Conservation (phyloP, 257 asterid species). For the Solanum lycopersicoides region DNA sequence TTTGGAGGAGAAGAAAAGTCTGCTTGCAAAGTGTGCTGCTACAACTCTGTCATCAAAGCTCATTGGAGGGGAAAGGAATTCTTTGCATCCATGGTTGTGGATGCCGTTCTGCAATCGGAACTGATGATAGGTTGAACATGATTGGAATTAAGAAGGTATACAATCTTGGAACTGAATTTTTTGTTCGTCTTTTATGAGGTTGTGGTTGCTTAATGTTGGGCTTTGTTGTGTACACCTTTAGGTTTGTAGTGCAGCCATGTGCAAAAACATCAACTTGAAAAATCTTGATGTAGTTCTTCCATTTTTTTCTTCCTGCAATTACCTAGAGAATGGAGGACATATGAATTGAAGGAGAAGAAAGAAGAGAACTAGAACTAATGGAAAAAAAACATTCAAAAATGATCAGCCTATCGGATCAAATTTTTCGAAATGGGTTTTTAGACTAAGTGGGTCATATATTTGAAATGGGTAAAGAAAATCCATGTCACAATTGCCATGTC, state of each 20-base stretch:
- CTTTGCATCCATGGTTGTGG: slow-evolving; percentile 92
- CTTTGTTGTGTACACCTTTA: neutral
- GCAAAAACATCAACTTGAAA: no score
- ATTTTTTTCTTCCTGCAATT: no score
- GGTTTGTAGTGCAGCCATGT: neutral
- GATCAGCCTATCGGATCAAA: no score
- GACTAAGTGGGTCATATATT: no score
- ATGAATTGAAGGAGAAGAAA: no score
- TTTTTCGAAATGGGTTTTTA: no score
- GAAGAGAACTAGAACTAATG: no score
- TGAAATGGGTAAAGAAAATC: no score
- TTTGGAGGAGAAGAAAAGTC: slow-evolving; percentile 50
- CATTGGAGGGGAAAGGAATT: slow-evolving; percentile 98
- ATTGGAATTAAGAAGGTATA: slow-evolving; percentile 91
- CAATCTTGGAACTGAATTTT: neutral
- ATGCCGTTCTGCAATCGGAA: slow-evolving; percentile 81
- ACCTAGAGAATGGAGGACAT: no score
- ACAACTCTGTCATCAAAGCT: slow-evolving; percentile 96
- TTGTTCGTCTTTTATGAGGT: neutral
- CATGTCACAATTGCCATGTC: no score
- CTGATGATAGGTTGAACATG: slow-evolving; percentile 88
- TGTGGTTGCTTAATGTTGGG: neutral
- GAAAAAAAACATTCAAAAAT: no score
- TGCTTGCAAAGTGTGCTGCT: slow-evolving; percentile 94
- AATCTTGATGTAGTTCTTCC: no score